Conservation (phyloP, 1,139 yeast genomes). For the Blastobotrys elegans region DNA sequence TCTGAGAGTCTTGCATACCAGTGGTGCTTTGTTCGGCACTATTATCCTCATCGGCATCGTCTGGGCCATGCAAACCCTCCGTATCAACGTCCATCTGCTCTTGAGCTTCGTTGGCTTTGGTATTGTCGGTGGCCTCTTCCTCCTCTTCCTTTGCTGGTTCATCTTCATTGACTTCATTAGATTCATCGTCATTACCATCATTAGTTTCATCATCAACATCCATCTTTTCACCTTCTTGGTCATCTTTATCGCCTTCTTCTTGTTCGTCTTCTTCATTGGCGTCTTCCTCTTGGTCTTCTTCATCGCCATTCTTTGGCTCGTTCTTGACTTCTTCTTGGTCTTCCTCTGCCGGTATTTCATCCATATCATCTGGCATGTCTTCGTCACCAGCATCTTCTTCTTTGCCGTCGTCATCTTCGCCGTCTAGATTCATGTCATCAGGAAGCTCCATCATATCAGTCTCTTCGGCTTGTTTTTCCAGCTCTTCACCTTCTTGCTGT, state of each 20-base stretch:
- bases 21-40: conserved; percentile 39
- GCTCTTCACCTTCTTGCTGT: conserved; percentile 58
- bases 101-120: conserved; percentile 12
- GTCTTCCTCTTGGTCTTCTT: conserved; percentile 25
- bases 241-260: conserved; percentile 33
- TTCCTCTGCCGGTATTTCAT: conserved; percentile 33
- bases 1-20: conserved; percentile 66
- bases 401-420: conserved; percentile 33
- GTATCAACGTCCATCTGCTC: conserved; percentile 28
- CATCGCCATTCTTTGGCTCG: conserved; percentile 12
- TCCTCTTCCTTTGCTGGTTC: conserved; percentile 25
- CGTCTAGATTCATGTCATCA: conserved; percentile 33
- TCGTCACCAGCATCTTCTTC: conserved; percentile 32
- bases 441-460: conserved; percentile 37
- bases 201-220: conserved; percentile 31
- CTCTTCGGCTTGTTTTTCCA: conserved; percentile 36
- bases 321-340: conserved; percentile 27
- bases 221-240: conserved; percentile 33
- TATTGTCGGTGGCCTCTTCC: conserved; percentile 26
- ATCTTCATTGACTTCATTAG: conserved; percentile 59
- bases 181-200: conserved; percentile 35
- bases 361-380: conserved; percentile 30
- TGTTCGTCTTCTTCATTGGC: conserved; percentile 33
- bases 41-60: conserved; percentile 51
- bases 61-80: conserved; percentile 39